Conservation (phyloP, 192 early-diverging fungal species). For the Paraglomus occultum region DNA sequence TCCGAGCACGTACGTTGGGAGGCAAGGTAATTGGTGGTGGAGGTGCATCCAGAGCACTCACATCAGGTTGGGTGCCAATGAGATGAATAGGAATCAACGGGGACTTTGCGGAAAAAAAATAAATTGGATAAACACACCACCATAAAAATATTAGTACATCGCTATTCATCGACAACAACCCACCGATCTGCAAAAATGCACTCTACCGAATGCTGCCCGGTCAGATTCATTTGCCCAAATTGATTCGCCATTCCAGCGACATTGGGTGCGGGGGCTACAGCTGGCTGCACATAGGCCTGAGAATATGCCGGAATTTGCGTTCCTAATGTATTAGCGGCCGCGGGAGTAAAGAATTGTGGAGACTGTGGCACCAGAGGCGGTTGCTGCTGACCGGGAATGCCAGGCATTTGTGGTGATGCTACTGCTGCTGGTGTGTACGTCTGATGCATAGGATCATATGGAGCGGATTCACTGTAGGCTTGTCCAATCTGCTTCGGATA, state of each 20-base stretch:
- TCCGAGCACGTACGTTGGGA: slow-evolving; percentile 42
- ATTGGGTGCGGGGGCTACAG: slow-evolving; percentile 18
- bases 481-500: slow-evolving; percentile 51
- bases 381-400: slow-evolving; percentile 18
- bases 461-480: slow-evolving; percentile 38
- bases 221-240: slow-evolving; percentile 38
- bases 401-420: slow-evolving; percentile 4
- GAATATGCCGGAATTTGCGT: slow-evolving; percentile 27
- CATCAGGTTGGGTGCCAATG: slow-evolving; percentile 50
- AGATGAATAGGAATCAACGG: slow-evolving; percentile 45
- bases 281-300: slow-evolving; percentile 16
- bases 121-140: not conserved
- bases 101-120: not conserved
- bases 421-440: slow-evolving; percentile 31
- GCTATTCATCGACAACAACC: not conserved
- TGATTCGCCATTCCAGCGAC: slow-evolving; percentile 35
- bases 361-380: slow-evolving; percentile 20
- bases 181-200: slow-evolving; percentile 8
- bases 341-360: slow-evolving; percentile 37
- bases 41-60: slow-evolving; percentile 43
- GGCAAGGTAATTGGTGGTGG: slow-evolving; percentile 52
- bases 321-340: slow-evolving; percentile 30
- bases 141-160: not conserved
- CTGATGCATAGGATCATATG: slow-evolving; percentile 32
- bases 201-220: slow-evolving; percentile 28